Evolutionary conservation across 2,329 filamentous ascomycete genomes (phyloP), one percentile per base, ranked within the genome.

Genomic region (Hypoxylon sp.): DNA sequence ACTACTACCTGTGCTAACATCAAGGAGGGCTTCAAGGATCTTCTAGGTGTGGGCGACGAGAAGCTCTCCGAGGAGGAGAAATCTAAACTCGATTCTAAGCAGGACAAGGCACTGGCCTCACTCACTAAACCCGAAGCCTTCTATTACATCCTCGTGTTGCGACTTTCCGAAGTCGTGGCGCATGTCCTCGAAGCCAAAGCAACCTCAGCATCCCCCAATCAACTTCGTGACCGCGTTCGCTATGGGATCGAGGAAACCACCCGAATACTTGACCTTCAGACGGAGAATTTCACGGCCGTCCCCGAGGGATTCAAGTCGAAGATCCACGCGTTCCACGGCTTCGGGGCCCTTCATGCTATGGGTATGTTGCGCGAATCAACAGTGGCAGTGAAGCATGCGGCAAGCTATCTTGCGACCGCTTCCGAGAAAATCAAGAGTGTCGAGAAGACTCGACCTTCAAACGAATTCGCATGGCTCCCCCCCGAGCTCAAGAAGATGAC

Each of bases 361-460:
- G 70, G 75, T 21, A 67, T 73, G 65, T 60, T 77, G 6, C 75
- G 75, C 37, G 77, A 78, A 40, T 69, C 75, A 0, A 69, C 73
- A 0, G 48, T 75, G 1, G 73, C 69, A 1, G 55, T 70, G 13
- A 73, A 71, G 47, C 62, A 74, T 21, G 70, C 71, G 10, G 66
- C 66, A 0, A 66, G 66, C 7, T 75, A 75, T 24, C 54, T 76
- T 3, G 42, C 66, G 0, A 45, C 64, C 3, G 62, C 64, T 24
- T 67, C 77, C 50, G 75, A 76, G 6, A 69, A 67, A 20, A 65
- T 73, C 38, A 68, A 67, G 10, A 68, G 70, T 2, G 63, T 68
- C 4, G 76, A 77, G 38, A 70, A 73, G 11, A 60, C 63, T 1
- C 73, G 75, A 4, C 64, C 67, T 45, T 66, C 71, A 1, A 67